Percentiles rank a stretch among this genome's conserved stretches.
These are phyloP conservation scores for Fusarium begoniae DNA, from an alignment of 2,329 filamentous ascomycete species.

Conservation along the genomic window DNA sequence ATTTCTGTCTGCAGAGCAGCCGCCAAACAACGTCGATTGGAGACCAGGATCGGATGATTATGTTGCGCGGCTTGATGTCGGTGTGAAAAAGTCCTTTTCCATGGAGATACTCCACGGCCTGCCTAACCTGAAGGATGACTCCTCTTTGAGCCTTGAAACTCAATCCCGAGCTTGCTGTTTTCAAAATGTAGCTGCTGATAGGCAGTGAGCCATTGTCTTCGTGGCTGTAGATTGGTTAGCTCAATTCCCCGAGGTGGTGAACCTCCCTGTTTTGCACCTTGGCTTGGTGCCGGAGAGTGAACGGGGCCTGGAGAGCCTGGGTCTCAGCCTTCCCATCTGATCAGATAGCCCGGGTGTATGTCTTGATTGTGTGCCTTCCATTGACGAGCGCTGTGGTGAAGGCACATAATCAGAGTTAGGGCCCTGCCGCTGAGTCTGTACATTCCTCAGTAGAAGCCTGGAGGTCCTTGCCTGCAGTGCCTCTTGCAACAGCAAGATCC, in stretches of 20 bases:
- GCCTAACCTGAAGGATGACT: slow-evolving; percentile 36
- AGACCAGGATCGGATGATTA: slow-evolving; percentile 41
- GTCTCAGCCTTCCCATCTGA: no score
- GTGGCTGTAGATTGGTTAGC: background rate
- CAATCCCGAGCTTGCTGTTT: background rate
- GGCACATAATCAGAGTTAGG: no score
- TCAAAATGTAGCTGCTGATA: background rate
- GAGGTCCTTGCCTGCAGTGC: background rate
- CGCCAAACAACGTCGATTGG: slow-evolving; percentile 45
- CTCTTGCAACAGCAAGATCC: background rate
- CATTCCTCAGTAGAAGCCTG: no score
- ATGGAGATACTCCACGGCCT: slow-evolving; percentile 44
- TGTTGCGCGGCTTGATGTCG: slow-evolving; percentile 47
- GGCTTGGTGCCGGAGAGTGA: background rate
- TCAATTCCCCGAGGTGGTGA: background rate
- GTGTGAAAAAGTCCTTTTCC: slow-evolving; percentile 38
- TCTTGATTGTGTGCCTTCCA: no score
- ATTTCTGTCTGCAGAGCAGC: slow-evolving; percentile 38
- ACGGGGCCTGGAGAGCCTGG: no score
- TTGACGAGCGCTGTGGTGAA: no score
- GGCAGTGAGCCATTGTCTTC: background rate
- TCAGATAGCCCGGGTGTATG: no score
- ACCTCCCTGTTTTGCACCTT: background rate
- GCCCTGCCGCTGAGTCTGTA: no score
- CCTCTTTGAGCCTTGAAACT: background rate